phyloP scores from a whole-genome alignment of 306 rosid genomes.

The Begonia masoniana region DNA sequence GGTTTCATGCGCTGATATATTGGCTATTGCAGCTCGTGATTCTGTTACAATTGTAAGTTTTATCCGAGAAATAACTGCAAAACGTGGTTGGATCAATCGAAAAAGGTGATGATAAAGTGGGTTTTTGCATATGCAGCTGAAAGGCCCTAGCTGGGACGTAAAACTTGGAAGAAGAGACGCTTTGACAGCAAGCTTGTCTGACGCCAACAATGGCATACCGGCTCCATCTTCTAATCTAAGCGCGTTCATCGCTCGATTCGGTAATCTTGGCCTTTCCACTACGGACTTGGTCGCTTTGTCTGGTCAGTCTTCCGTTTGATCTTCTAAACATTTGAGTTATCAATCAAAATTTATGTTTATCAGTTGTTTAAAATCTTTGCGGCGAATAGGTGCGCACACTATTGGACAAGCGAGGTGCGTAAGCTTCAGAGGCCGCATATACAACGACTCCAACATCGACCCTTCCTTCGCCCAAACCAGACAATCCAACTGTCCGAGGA shows the following conservation, averaged over 20 bases:
- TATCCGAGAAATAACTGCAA: too few species aligned
- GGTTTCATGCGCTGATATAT: constrained; percentile 26
- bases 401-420: constrained; percentile 62
- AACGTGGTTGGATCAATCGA: too few species aligned
- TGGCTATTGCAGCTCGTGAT: constrained; percentile 48
- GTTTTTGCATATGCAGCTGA: constrained; percentile 38
- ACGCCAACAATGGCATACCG: constrained; percentile 57
- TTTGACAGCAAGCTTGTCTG: constrained; percentile 38
- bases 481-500: constrained; percentile 23
- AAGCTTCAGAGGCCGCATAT: constrained; percentile 34
- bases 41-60: constrained; percentile 46
- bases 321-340: not conserved
- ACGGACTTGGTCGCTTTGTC: constrained; percentile 79
- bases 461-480: constrained; percentile 34
- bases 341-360: not conserved
- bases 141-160: constrained; percentile 76
- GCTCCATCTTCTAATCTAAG: constrained; percentile 30
- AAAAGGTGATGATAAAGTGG: too few species aligned
- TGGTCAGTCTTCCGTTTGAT: constrained; percentile 22
- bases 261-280: constrained; percentile 39
- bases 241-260: constrained; percentile 29
- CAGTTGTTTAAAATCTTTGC: not conserved
- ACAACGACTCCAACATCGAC: constrained; percentile 45
- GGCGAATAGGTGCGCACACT: constrained; percentile 51
- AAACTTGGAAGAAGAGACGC: constrained; percentile 88